Conservation (phyloP, 345 rosid species). For the Salix exigua region DNA sequence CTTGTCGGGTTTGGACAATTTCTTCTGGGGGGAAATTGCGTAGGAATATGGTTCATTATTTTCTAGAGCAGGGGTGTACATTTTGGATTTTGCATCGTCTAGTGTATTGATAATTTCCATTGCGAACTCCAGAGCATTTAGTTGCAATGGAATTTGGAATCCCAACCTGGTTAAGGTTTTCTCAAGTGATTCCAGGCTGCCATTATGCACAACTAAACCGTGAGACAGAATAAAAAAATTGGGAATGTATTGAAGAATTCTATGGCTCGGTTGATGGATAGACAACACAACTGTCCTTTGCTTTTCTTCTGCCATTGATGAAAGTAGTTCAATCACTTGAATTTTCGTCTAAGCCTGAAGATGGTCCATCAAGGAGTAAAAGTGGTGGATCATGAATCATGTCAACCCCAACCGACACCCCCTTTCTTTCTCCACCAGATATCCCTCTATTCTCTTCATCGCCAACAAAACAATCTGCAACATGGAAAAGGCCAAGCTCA, state of each 20-base stretch:
- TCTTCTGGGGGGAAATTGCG: slow-evolving; percentile 36
- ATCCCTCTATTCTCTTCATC: slow-evolving; percentile 28
- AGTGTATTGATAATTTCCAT: slow-evolving; percentile 67
- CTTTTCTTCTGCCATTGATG: slow-evolving; percentile 22
- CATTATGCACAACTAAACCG: slow-evolving; percentile 32
- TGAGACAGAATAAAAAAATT: slow-evolving; percentile 23
- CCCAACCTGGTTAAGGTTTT: slow-evolving; percentile 56
- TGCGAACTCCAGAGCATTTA: slow-evolving; percentile 71
- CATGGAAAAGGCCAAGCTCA: slow-evolving; percentile 62
- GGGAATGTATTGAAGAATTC: slow-evolving; percentile 17
- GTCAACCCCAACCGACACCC: slow-evolving; percentile 31
- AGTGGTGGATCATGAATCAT: slow-evolving; percentile 28
- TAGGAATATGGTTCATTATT: slow-evolving; percentile 16
- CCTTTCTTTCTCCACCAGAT: slow-evolving; percentile 31
- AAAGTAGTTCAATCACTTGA: slow-evolving; percentile 24
- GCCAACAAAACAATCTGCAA: slow-evolving; percentile 26
- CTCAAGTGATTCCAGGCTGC: slow-evolving; percentile 55
- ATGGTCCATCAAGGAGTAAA: slow-evolving; percentile 29
- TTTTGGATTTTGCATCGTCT: slow-evolving; percentile 31
- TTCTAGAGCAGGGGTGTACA: background rate
- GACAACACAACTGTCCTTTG: slow-evolving; percentile 22
- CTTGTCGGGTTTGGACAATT: slow-evolving; percentile 11
- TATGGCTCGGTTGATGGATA: slow-evolving; percentile 28
- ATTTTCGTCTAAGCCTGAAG: slow-evolving; percentile 27
- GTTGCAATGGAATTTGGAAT: slow-evolving; percentile 58